A percentile compares a stretch with the other conserved stretches of the same genome.
phyloP scores from a whole-genome alignment of 345 rosid species.

The Bruguiera gymnorhiza region DNA sequence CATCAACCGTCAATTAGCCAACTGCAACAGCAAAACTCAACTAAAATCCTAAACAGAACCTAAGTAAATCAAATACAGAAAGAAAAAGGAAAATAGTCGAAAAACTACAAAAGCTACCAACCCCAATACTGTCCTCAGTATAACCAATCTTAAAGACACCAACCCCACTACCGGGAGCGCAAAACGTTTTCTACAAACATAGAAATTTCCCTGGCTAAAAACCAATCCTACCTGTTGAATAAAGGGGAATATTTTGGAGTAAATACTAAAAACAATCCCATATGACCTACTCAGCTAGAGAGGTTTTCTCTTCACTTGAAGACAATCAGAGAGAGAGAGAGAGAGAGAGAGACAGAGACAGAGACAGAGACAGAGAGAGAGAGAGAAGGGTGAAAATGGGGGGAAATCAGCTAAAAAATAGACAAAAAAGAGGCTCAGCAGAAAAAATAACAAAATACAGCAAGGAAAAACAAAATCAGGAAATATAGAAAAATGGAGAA shows the following conservation, averaged over 20 bases:
- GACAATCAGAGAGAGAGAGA: neutral
- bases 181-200: too few species aligned
- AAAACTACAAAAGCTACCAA: slow-evolving; percentile 32
- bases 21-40: neutral
- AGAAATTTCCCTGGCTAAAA: neutral
- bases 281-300: neutral
- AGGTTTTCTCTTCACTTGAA: neutral
- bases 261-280: neutral
- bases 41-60: slow-evolving; percentile 1
- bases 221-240: slow-evolving; percentile 10
- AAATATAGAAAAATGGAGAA: neutral
- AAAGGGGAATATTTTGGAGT: neutral
- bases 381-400: neutral
- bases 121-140: slow-evolving; percentile 34
- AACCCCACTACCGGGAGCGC: slow-evolving; percentile 22
- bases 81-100: slow-evolving; percentile 5
- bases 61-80: slow-evolving; percentile 6
- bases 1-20: neutral
- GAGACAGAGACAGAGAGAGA: neutral
- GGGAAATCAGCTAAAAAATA: neutral
- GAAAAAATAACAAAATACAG: neutral
- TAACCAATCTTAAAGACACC: slow-evolving; percentile 36
- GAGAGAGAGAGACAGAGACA: neutral
- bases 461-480: neutral
- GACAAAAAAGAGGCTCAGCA: neutral